phyloP scores from a whole-genome alignment of 257 asterid genomes.

The Solanum verrucosum region DNA sequence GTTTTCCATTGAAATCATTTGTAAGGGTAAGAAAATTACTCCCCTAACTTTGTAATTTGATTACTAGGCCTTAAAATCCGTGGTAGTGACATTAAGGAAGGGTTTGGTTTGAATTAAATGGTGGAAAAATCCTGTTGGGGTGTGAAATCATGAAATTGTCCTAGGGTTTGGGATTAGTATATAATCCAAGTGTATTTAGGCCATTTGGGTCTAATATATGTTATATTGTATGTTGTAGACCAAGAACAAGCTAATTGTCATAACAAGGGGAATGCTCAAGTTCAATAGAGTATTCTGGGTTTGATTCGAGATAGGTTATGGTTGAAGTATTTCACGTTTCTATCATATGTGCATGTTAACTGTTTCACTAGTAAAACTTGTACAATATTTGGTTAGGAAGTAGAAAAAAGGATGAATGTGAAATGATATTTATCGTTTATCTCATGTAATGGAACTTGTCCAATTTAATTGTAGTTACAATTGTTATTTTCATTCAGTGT shows the following conservation, averaged over 20 bases:
- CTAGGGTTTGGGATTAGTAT: not conserved
- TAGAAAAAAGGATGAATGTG: not conserved
- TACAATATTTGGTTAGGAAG: not conserved
- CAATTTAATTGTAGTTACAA: not conserved
- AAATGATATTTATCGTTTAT: too few relatives aligned
- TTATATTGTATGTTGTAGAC: not conserved
- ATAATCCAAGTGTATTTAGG: not conserved
- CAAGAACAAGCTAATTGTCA: not conserved
- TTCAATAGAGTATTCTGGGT: not conserved
- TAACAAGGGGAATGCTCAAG: not conserved
- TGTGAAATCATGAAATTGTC: not conserved
- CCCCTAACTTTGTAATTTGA: not conserved
- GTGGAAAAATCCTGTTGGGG: not conserved
- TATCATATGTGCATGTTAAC: not conserved
- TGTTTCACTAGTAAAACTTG: not conserved
- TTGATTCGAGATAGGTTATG: not conserved
- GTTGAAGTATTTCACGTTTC: not conserved
- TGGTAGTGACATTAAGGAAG: not conserved
- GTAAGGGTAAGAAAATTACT: not conserved
- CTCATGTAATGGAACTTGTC: not conserved
- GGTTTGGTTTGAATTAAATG: not conserved
- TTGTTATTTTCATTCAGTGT: not conserved
- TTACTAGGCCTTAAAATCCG: not conserved
- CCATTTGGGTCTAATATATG: too few relatives aligned
- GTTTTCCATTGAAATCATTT: not conserved